These are phyloP conservation scores for Colletotrichum eleusines DNA, from an alignment of 2,329 filamentous ascomycete genomes.

Conservation along the genomic window DNA sequence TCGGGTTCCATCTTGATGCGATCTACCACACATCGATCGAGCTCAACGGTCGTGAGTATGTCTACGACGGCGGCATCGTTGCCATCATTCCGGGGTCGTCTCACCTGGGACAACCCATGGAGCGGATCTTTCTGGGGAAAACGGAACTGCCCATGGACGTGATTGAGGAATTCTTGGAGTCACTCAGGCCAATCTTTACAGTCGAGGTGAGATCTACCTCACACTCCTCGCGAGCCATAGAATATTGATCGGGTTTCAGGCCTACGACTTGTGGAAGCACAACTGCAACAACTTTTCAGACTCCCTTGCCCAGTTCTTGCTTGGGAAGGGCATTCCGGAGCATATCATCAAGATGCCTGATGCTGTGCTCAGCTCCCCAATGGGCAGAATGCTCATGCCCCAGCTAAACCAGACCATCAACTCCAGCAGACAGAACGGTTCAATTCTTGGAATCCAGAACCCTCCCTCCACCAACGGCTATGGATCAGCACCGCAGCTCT, in stretches of 20 bases:
- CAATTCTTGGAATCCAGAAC: conserved; percentile 64
- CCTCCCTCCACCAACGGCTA: conserved; percentile 44
- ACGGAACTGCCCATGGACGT: conserved; percentile 85
- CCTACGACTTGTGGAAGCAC: conserved; percentile 89
- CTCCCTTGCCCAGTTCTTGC: conserved; percentile 88
- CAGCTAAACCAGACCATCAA: conserved; percentile 69
- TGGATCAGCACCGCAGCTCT: conserved; percentile 44
- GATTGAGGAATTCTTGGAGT: conserved; percentile 88
- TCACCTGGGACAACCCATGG: conserved; percentile 87
- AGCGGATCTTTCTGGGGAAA: conserved; percentile 78
- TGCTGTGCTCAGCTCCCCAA: conserved; percentile 85
- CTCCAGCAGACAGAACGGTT: conserved; percentile 62
- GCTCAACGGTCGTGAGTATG: conserved; percentile 85
- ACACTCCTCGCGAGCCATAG: neutral
- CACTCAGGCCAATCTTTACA: conserved; percentile 84
- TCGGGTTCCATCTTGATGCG: conserved; percentile 81
- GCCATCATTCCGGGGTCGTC: conserved; percentile 83
- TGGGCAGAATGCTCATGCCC: conserved; percentile 88
- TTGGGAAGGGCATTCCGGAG: conserved; percentile 88
- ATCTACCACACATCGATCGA: conserved; percentile 96
- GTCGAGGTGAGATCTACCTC: conserved; percentile 67
- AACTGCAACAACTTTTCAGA: conserved; percentile 99
- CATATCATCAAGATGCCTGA: conserved; percentile 89
- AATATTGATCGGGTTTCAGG: conserved; percentile 57
- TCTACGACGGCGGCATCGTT: conserved; percentile 90